phyloP scores from a whole-genome alignment of 23 red algal species.

The Gracilariopsis chorda region DNA sequence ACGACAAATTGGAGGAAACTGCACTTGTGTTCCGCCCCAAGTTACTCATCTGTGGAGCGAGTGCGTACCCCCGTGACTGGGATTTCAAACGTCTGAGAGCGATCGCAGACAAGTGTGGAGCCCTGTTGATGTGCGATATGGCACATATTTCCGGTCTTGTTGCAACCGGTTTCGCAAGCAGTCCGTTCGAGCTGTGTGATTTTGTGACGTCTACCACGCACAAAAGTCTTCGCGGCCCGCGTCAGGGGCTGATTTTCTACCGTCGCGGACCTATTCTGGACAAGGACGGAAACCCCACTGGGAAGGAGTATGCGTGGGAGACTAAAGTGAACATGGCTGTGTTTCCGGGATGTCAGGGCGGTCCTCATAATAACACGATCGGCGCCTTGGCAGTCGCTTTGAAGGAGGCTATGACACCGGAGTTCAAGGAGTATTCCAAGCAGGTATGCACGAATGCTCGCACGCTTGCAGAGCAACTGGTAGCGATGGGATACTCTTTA shows the following conservation, averaged over 20 bases:
- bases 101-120: slow-evolving; percentile 87
- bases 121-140: slow-evolving; percentile 94
- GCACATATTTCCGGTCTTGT: slow-evolving; percentile 97
- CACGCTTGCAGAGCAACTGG: slow-evolving; percentile 70
- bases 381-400: slow-evolving; percentile 91
- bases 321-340: slow-evolving; percentile 86
- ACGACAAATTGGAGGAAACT: slow-evolving; percentile 81
- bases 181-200: slow-evolving; percentile 89
- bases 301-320: slow-evolving; percentile 65
- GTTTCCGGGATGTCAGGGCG: slow-evolving; percentile 96
- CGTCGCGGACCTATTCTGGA: slow-evolving; percentile 41
- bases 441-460: slow-evolving; percentile 79
- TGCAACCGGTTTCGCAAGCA: slow-evolving; percentile 60
- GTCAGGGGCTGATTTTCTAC: slow-evolving; percentile 97
- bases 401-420: slow-evolving; percentile 84
- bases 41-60: slow-evolving; percentile 89
- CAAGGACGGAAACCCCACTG: slow-evolving; percentile 4
- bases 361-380: slow-evolving; percentile 98
- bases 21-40: slow-evolving; percentile 82
- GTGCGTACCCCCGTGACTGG: slow-evolving; percentile 95
- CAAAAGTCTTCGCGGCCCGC: slow-evolving; percentile 95
- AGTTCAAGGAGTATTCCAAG: slow-evolving; percentile 78
- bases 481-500: slow-evolving; percentile 80
- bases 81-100: slow-evolving; percentile 80
- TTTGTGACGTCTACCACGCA: slow-evolving; percentile 98